Base-by-base conservation (phyloP, 176 grass and related monocot genomes). In the Triticum monococcum region DNA sequence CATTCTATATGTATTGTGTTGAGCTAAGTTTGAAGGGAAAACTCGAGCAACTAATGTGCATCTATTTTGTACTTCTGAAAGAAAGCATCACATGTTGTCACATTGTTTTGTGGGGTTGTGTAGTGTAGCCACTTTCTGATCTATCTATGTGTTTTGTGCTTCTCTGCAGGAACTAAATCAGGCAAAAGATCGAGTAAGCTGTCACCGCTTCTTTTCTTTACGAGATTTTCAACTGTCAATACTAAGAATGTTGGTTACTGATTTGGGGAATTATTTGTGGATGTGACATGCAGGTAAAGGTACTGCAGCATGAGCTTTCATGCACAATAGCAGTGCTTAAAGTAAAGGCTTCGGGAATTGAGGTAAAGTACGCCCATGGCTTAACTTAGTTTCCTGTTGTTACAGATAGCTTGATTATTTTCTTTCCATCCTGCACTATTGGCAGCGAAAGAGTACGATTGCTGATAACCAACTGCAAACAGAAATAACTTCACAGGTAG, bases 121-220 rank as follows among this genome's bases (percentile, higher is more conserved):
- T 75, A 68, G 14, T 35, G 30, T 75, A 68, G 46, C 43, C 6
- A 24, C 37, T 91, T n/a, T 30, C 30, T 84, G 20, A 62, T 84
- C 11, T 84, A 62, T 81, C 48, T 41, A 41, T 73, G 24, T 84
- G 26, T 77, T 89, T 71, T 80, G 2, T 86, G 11, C 84, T 88
- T 90, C 68, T 11, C 18, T 86, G 30, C 89, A 97, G 95, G 95
- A 95, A 68, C 71, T 95, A 57, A 98, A 95, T 48, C 8, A 68
- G 20, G 86, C 24, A 3, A 95, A 89, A 89, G 93, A 95, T 12
- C 84, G 77, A 76, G 90, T 95, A 83, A 85, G 93, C n/a, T 71
- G 52, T 35, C 26, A 9, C 20, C 72, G 14, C 17, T 80, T 84
- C 28, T 64, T 64, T 36, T 57, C 13, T 57, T 64, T 84, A 78